A percentile compares a stretch with the other conserved stretches of the same genome.
Evolutionary conservation across 768 basidiomycete genomes (phyloP).

Genomic region (Tylopilus felleus): DNA sequence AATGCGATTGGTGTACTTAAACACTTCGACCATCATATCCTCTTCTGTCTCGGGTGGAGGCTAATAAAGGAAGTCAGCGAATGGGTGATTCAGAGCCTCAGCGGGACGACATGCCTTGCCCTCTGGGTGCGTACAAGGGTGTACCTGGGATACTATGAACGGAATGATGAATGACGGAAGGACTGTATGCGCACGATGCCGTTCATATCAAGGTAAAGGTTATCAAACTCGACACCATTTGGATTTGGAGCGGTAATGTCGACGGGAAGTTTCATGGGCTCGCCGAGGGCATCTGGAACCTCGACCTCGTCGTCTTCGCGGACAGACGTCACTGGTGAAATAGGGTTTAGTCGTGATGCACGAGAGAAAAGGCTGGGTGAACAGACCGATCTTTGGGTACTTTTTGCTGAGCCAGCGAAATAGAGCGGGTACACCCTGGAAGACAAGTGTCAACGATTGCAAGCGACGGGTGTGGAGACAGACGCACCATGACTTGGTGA

Average conservation of each 20-base stretch:
- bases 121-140: constrained; percentile 99
- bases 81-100: background rate
- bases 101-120: constrained; percentile 61
- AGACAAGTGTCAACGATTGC: constrained; percentile 3
- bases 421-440: constrained; percentile 92
- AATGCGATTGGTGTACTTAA: constrained; percentile 94
- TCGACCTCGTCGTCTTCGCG: constrained; percentile 80
- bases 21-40: constrained; percentile 98
- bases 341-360: background rate
- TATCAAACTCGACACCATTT: constrained; percentile 95
- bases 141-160: constrained; percentile 53
- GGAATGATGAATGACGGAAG: background rate
- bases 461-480: background rate
- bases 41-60: constrained; percentile 97
- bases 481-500: constrained; percentile 21
- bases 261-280: constrained; percentile 67
- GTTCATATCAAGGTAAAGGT: constrained; percentile 98
- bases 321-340: constrained; percentile 62
- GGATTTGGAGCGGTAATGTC: constrained; percentile 83
- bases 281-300: constrained; percentile 63
- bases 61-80: constrained; percentile 35
- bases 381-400: constrained; percentile 93
- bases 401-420: constrained; percentile 99
- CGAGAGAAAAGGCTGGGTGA: background rate
- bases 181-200: constrained; percentile 67